Evolutionary conservation across 768 basidiomycete species (phyloP).

Genomic region (Mycena kentingensis): DNA sequence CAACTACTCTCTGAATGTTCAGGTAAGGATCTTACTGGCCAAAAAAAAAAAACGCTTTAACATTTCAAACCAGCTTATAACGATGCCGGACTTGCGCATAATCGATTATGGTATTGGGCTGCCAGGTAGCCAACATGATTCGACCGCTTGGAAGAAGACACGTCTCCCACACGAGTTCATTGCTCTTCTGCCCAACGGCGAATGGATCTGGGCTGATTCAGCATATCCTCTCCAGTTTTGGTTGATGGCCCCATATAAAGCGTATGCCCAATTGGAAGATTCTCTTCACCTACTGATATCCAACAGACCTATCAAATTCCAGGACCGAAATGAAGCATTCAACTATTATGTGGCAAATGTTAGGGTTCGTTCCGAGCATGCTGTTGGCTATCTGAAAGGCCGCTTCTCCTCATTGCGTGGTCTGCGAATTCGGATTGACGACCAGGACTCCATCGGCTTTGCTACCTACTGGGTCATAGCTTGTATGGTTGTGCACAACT

Average conservation of each 20-base stretch:
- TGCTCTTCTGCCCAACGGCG: constrained; percentile 5
- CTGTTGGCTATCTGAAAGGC: constrained; percentile 20
- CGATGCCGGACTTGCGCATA: constrained; percentile 16
- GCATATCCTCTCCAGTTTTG: constrained; percentile 19
- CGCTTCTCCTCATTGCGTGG: constrained; percentile 15
- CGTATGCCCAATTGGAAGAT: constrained; percentile 3
- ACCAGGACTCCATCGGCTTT: neutral
- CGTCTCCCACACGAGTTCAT: constrained; percentile 10
- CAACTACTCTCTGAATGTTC: constrained; percentile 31
- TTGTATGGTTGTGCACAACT: neutral
- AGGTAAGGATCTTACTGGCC: constrained; percentile 15
- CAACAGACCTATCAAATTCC: neutral
- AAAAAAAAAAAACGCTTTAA: neutral
- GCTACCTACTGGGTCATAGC: neutral
- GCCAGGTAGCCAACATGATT: constrained; percentile 28
- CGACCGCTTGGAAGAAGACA: constrained; percentile 26
- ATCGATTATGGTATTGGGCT: constrained; percentile 26
- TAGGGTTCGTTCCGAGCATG: constrained; percentile 17
- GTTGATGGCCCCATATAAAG: constrained; percentile 21
- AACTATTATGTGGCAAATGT: constrained; percentile 14
- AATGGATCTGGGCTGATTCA: constrained; percentile 24
- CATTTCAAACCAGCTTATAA: constrained; percentile 4
- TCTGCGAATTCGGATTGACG: constrained; percentile 12
- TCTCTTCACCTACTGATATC: neutral
- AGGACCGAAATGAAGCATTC: neutral